These are phyloP conservation scores for Ascochyta lentis DNA, from an alignment of 2,329 filamentous ascomycete genomes.

Conservation along the genomic window DNA sequence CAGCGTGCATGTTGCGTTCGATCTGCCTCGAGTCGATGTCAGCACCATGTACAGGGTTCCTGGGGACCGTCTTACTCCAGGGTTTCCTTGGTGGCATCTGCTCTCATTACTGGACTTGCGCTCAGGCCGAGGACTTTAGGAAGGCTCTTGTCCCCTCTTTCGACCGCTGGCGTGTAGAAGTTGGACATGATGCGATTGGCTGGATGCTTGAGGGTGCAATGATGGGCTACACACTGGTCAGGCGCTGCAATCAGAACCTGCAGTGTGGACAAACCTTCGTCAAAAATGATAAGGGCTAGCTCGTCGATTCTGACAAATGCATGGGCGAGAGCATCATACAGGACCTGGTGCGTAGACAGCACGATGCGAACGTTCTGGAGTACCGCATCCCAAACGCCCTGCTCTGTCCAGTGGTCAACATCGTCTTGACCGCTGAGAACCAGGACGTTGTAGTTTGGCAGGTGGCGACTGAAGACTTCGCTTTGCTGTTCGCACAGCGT, in stretches of 20 bases:
- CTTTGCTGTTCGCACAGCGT: constrained; percentile 56
- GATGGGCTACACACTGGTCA: constrained; percentile 65
- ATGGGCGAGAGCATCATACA: constrained; percentile 76
- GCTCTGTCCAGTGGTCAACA: constrained; percentile 75
- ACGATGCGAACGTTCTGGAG: constrained; percentile 72
- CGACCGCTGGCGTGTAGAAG: constrained; percentile 67
- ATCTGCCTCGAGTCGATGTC: constrained; percentile 54
- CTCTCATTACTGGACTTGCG: constrained; percentile 76
- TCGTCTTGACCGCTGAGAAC: constrained; percentile 72
- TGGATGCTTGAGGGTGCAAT: constrained; percentile 70
- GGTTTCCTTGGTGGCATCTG: constrained; percentile 54
- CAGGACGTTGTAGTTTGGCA: constrained; percentile 62
- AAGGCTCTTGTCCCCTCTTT: constrained; percentile 31
- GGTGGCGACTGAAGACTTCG: constrained; percentile 40
- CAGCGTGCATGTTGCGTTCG: constrained; percentile 73
- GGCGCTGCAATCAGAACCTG: background rate
- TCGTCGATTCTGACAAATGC: constrained; percentile 71
- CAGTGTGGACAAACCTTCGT: constrained; percentile 66
- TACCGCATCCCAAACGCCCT: constrained; percentile 70
- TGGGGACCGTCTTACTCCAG: constrained; percentile 54
- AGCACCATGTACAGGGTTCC: constrained; percentile 8
- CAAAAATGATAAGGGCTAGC: constrained; percentile 76
- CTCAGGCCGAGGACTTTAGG: constrained; percentile 80
- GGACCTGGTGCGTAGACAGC: constrained; percentile 77
- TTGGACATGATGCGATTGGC: constrained; percentile 75